Base-by-base conservation (phyloP, 2,329 filamentous ascomycete genomes). In the Fusarium pininemorale region DNA sequence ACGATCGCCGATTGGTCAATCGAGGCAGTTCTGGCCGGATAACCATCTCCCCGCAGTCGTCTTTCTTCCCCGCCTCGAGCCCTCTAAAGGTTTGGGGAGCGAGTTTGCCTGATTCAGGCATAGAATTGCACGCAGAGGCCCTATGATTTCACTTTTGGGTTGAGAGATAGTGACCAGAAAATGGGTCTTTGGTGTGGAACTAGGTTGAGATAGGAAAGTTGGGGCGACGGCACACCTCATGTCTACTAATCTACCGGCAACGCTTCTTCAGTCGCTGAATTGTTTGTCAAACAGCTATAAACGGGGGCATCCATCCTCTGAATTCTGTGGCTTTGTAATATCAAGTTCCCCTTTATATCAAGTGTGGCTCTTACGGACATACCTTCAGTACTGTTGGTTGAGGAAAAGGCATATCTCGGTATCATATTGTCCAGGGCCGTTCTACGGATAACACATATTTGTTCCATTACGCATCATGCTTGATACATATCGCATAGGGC, bases 181-280 rank as follows among this genome's bases (percentile, higher is more conserved):
- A 66, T 56, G 67, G 61, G 70, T 69, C 61, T 37, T 35, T 42
- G 20, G 37, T 15, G 63, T 53, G 48, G 66, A 45, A 50, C 71
- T 74, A 74, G 70, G 50, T 71, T 74, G 62, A 74, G 71, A 74
- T 72, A 58, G 71, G 71, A 74, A 74, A 58, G 70, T 74, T 74
- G 70, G 20, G 47, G 71, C 71, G 71, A 74, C 66, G n/a, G 35
- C 41, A 66, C 53, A 66, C 53, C 44, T 69, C 45, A 37, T 44
- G 16, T 35, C 15, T 37, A 18, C 32, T 35, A 35, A 35, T 35
- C 22, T 37, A 28, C 32, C 18, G 18, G 50, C 28, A 24, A 24
- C 47, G 30, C n/a, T 22, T 28, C 30, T 58, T n/a, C n/a, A 58
- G 30, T 30, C 55, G 22, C 35, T 28, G 39, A 26, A 22, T 13